Base-by-base conservation (phyloP, 805 yeast species). In the Zygotorulaspora florentina region DNA sequence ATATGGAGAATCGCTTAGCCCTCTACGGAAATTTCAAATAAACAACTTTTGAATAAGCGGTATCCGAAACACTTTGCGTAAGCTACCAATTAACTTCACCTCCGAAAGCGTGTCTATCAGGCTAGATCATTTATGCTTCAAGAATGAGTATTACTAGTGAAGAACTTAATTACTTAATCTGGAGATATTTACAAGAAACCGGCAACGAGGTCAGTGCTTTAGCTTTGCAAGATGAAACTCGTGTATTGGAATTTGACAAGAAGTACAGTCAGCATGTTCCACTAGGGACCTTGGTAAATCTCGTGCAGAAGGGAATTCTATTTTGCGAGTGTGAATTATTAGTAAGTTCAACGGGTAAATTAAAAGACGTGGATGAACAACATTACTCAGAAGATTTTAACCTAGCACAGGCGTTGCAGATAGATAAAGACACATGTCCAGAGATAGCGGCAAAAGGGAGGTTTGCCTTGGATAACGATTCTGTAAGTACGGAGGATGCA, bases 121-220 rank as follows among this genome's bases (percentile, higher is more conserved):
- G 25, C 25, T 20, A 20, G 25, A 7, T 20, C 7, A 20, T 20
- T 20, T 20, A 20, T 20, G 33, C 15, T 12, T 33, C 15, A 37
- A 35, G n/a, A 16, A 87, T 88, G 96, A 84, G 95, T 20, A 69
- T 91, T 40, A 78, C 93, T 4, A 83, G 93, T 46, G 80, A 77
- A 46, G 95, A 89, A 66, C 76, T 91, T 44, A 93, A 91, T 70
- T 91, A 91, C 62, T 75, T 93, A 55, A 79, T 91, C 43, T 93
- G 96, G 96, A 70, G 97, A 50, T 93, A 91, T 60, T 73, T 89
- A 31, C 96, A 88, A 60, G 98, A 93, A 63, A 72, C 83, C 5
- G 95, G 95, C 2, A 72, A 63, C 33, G 90, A 86, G 42, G 73
- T 87, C 16, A 73, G 93, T 1, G 89, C 96, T 0, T 80, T 76